A percentile compares a stretch with the other conserved stretches of the same genome.
These are phyloP conservation scores for Saxophila tyrrhenica DNA, from an alignment of 495 filamentous ascomycete genomes.

Conservation along the genomic window DNA sequence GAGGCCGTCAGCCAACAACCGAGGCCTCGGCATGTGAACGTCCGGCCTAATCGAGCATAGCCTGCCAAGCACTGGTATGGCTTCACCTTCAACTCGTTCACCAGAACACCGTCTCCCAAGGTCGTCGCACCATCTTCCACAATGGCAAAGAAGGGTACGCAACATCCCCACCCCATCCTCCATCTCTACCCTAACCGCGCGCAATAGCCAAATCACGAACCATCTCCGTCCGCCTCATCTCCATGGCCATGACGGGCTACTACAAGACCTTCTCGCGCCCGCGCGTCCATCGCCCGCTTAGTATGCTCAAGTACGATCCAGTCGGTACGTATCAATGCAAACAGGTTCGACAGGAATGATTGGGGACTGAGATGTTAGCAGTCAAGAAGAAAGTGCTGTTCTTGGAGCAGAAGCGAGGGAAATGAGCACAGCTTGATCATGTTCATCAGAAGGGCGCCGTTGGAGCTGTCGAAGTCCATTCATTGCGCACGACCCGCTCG, in stretches of 20 bases:
- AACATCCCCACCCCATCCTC: background rate
- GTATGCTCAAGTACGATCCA: constrained; percentile 98
- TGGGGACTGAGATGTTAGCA: constrained; percentile 21
- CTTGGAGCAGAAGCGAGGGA: constrained; percentile 67
- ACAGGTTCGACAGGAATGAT: background rate
- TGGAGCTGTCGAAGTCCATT: too few relatives aligned
- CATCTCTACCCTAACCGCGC: background rate
- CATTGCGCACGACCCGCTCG: too few relatives aligned
- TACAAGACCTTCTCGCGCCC: constrained; percentile 83
- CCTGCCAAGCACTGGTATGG: background rate
- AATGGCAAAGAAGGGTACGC: constrained; percentile 19
- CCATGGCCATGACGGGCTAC: constrained; percentile 97
- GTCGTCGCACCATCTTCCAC: background rate
- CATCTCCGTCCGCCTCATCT: constrained; percentile 84
- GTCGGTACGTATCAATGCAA: constrained; percentile 60
- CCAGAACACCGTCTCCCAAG: background rate
- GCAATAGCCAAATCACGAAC: constrained; percentile 77
- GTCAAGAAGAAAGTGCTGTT: constrained; percentile 86
- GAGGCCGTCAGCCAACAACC: too few relatives aligned
- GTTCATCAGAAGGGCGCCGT: too few relatives aligned
- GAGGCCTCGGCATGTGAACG: background rate
- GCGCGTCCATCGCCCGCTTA: constrained; percentile 67
- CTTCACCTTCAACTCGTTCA: background rate
- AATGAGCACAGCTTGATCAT: background rate
- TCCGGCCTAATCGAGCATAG: background rate